phyloP scores from a whole-genome alignment of 2,329 filamentous ascomycete genomes.

The Aspergillus sp. region DNA sequence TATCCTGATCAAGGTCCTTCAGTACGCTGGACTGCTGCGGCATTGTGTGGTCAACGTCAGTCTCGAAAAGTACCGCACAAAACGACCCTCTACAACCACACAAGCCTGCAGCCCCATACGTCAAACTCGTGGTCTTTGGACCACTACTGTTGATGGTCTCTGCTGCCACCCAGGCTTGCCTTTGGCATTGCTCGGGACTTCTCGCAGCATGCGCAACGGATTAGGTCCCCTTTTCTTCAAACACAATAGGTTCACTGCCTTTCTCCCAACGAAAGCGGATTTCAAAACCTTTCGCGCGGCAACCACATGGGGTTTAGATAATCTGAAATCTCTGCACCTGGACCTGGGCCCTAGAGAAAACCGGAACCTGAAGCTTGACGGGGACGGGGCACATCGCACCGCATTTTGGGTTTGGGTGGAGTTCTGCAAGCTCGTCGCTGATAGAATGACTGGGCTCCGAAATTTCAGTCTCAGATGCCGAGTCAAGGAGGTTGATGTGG shows the following conservation, averaged over 20 bases:
- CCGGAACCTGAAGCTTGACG: slow-evolving; percentile 17
- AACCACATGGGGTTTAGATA: slow-evolving; percentile 13
- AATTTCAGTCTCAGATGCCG: slow-evolving; percentile 25
- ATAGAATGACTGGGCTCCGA: slow-evolving; percentile 17
- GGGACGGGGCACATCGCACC: slow-evolving; percentile 11
- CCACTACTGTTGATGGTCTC: slow-evolving; percentile 4
- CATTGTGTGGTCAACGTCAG: slow-evolving; percentile 20
- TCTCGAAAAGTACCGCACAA: slow-evolving; percentile 10
- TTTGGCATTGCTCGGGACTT: slow-evolving; percentile 14
- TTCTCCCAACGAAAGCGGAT: slow-evolving; percentile 15
- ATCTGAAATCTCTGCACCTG: slow-evolving; percentile 20
- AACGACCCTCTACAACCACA: neutral
- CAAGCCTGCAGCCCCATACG: neutral
- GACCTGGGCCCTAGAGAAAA: slow-evolving; percentile 19
- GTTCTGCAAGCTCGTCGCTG: slow-evolving; percentile 17
- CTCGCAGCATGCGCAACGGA: slow-evolving; percentile 15
- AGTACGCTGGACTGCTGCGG: slow-evolving; percentile 22
- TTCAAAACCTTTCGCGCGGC: slow-evolving; percentile 11
- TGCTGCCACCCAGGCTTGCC: slow-evolving; percentile 23
- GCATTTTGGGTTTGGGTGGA: slow-evolving; percentile 17
- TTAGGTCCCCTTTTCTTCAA: slow-evolving; percentile 17
- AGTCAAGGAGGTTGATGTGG: slow-evolving; percentile 20
- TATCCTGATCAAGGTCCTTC: slow-evolving; percentile 19
- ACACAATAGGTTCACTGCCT: slow-evolving; percentile 16
- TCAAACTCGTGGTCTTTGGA: slow-evolving; percentile 2